Evolutionary conservation across 306 rosid species (phyloP), one percentile per base, ranked within the genome.

Genomic region (Cucurbita pepo): DNA sequence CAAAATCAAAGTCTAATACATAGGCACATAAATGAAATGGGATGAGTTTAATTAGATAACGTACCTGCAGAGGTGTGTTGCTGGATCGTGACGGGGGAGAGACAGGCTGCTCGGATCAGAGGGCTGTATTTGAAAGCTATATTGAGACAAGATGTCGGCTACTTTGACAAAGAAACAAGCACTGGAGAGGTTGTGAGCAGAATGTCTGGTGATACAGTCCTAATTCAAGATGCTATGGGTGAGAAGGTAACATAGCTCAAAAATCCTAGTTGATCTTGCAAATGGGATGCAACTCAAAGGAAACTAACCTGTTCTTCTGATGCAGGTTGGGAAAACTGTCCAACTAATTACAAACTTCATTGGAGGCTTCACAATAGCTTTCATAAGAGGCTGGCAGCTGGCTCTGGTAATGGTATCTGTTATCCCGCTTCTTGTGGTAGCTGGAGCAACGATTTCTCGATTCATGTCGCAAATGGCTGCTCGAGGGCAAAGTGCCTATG

Each of bases 21-120:
- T 16, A 16, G 5, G 15, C 7, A 7, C 13, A 50, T 50, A 0
- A 14, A 5, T 50, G 8, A 48, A 4, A 56, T 9, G 40, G 3
- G n/a, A 57, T 6, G 63, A 3, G 8, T 58, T 15, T 58, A 58
- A 58, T 58, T 5, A 30, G 18, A 58, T 13, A 30, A 59, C 3
- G 10, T 44, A 44, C 38, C 12, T 56, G 22, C 71, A 83, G 87
- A 81, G 77, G 87, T 80, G 45, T 70, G 69, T 8, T 75, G 87
- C 47, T 83, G 87, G 87, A 80, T 78, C 18, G 75, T 80, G 57
- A 83, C 82, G 0, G 80, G 75, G 57, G 84, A 80, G 73, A 75
- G 82, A 37, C 86, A 77, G 53, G 84, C 82, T 4, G 64, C 86
- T 25, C 55, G 81, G 40, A 77, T 80, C 56, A 75, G 86, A 54